Base-by-base conservation (phyloP, 2,329 filamentous ascomycete genomes). In the Monosporascus sp. region DNA sequence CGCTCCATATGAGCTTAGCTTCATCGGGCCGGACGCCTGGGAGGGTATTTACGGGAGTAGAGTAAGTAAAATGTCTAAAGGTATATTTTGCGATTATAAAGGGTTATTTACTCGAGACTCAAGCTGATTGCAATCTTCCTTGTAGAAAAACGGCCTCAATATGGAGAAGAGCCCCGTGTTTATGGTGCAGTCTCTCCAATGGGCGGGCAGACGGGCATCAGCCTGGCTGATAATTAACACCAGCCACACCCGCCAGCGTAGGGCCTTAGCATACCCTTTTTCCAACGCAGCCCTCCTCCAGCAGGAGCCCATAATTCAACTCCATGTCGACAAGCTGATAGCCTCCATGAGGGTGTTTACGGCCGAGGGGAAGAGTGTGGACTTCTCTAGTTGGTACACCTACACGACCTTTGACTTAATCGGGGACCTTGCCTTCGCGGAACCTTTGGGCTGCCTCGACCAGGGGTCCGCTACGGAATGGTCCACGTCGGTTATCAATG, bases 91-190 rank as follows among this genome's bases (percentile, higher is more conserved):
- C 0, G 25, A 27, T 27, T 27, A 7, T 9, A 27, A 27, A 9
- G n/a, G n/a, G 25, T 27, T 27, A 8, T 27, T 27, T 27, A 27
- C 25, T 15, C 8, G 1, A 8, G 7, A 22, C 2, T 14, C 7
- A 9, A 14, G 3, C 17, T 17, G 7, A 35, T 11, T 5, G 14
- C 14, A 48, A 17, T 54, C 1, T 24, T 38, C 5, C n/a, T 27
- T 1, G 3, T n/a, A 31, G 39, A 48, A 62, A 55, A 59, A 54
- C 31, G 52, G 53, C 1, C 57, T 54, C 14, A 56, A 64, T 50
- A 64, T 67, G 60, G 63, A 66, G 50, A 67, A 67, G 46, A 59
- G 59, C 22, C 62, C 65, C 1, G 57, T 65, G 25, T 61, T 60
- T 48, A 55, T 63, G 63, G 64, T 27, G 60, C 53, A n/a, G 58